Conservation (phyloP, 345 rosid species). For the Tarenaya hassleriana region DNA sequence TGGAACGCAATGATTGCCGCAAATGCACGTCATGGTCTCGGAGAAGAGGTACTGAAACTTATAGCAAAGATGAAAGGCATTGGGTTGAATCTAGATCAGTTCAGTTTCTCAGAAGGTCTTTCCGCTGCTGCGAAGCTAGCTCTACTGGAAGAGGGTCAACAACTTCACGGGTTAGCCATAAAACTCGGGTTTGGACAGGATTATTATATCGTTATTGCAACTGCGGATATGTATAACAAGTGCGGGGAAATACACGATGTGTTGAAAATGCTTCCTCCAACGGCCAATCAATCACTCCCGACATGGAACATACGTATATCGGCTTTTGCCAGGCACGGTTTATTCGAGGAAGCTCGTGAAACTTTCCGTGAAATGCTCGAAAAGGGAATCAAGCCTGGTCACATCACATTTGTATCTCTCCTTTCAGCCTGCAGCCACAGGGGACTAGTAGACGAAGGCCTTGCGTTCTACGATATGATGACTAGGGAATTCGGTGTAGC, state of each 20-base stretch:
- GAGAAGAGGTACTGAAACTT: constrained; percentile 67
- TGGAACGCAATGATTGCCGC: constrained; percentile 80
- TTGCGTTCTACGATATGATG: constrained; percentile 55
- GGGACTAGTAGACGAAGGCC: constrained; percentile 77
- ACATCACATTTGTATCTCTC: constrained; percentile 81
- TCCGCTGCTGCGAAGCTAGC: constrained; percentile 75
- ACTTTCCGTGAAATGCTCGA: constrained; percentile 70
- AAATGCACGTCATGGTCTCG: constrained; percentile 54
- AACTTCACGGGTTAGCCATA: constrained; percentile 54
- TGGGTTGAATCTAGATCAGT: constrained; percentile 61
- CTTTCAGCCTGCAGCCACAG: constrained; percentile 88
- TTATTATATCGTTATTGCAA: constrained; percentile 52
- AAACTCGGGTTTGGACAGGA: constrained; percentile 61
- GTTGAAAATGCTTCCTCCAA: constrained; percentile 45
- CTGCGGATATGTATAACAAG: constrained; percentile 87
- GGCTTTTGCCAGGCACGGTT: constrained; percentile 74
- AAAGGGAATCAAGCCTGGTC: constrained; percentile 56
- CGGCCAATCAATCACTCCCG: constrained; percentile 38
- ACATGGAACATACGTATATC: constrained; percentile 87
- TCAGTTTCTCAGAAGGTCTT: constrained; percentile 70
- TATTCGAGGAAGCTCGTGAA: constrained; percentile 50
- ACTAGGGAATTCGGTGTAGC: constrained; percentile 47
- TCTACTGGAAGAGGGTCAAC: constrained; percentile 78
- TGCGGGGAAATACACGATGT: constrained; percentile 69
- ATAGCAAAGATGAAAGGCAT: constrained; percentile 41